phyloP scores from a whole-genome alignment of 768 basidiomycete genomes.

The Leccinum incarnatum region DNA sequence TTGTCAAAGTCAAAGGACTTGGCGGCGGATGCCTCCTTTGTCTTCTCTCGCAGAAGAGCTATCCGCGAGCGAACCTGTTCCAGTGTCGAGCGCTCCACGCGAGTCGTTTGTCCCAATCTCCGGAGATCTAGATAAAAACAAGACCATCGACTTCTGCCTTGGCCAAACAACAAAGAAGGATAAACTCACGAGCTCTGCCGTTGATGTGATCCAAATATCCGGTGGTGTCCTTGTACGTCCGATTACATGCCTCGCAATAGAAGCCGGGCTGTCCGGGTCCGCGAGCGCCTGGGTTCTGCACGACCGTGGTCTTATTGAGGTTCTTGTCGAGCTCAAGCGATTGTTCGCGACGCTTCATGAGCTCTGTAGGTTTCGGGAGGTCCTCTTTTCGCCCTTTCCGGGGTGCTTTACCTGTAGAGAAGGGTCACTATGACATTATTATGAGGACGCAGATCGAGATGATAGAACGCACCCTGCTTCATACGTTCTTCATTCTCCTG shows the following conservation, averaged over 20 bases:
- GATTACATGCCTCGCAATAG: constrained; percentile 86
- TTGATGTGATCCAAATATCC: constrained; percentile 97
- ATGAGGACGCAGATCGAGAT: neutral
- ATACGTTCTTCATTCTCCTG: constrained; percentile 80
- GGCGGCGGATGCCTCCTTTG: constrained; percentile 74
- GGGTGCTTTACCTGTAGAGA: constrained; percentile 74
- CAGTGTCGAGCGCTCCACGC: constrained; percentile 84
- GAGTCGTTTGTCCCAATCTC: constrained; percentile 93
- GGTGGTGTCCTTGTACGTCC: constrained; percentile 92
- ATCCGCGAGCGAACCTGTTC: constrained; percentile 92
- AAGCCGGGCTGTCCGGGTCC: constrained; percentile 94
- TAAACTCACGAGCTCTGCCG: constrained; percentile 79
- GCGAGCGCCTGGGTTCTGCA: constrained; percentile 75
- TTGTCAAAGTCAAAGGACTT: constrained; percentile 95
- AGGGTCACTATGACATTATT: neutral
- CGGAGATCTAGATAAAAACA: constrained; percentile 66
- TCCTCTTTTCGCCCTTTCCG: constrained; percentile 63
- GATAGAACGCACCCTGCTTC: constrained; percentile 63
- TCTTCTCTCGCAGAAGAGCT: constrained; percentile 81
- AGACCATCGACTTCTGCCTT: neutral
- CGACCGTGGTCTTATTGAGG: constrained; percentile 91
- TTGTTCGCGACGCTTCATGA: constrained; percentile 84
- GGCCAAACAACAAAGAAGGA: neutral
- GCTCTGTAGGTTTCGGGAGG: constrained; percentile 89
- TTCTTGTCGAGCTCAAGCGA: constrained; percentile 94